Evolutionary conservation across 1,284 basidiomycete genomes (phyloP).

Genomic region (Ustilago loliicola): DNA sequence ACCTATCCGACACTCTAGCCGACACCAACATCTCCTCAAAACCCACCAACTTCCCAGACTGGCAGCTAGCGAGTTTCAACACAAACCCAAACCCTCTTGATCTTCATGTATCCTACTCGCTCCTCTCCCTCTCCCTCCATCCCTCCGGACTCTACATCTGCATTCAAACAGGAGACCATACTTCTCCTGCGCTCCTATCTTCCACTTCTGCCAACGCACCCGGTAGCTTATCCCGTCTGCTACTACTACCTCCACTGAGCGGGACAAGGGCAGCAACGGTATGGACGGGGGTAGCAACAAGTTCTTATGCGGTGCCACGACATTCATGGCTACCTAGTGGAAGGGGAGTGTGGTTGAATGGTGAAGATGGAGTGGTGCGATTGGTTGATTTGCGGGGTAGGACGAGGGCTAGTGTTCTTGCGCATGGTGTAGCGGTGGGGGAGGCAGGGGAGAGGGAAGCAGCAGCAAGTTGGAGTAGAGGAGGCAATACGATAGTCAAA

Average conservation of each 20-base stretch:
- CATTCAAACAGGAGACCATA: constrained; percentile 64
- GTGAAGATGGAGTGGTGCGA: constrained; percentile 63
- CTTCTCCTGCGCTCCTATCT: constrained; percentile 21
- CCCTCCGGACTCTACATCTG: constrained; percentile 56
- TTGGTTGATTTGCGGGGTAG: constrained; percentile 55
- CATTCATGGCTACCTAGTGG: constrained; percentile 61
- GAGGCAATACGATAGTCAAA: constrained; percentile 67
- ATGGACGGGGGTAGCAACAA: constrained; percentile 54
- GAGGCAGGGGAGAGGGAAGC: constrained; percentile 5
- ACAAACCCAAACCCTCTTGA: constrained; percentile 61
- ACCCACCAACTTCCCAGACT: constrained; percentile 19
- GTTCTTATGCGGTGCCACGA: constrained; percentile 51
- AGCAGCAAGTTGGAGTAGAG: constrained; percentile 50
- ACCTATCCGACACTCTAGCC: constrained; percentile 7
- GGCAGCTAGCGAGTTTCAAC: constrained; percentile 55
- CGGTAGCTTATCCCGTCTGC: constrained; percentile 44
- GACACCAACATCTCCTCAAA: neutral
- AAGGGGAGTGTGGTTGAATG: constrained; percentile 58
- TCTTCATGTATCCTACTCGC: constrained; percentile 61
- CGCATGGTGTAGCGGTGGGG: constrained; percentile 37
- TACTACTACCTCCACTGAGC: constrained; percentile 57
- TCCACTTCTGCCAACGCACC: constrained; percentile 14
- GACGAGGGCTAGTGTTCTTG: constrained; percentile 45
- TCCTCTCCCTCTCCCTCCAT: constrained; percentile 62
- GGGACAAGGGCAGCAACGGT: constrained; percentile 46